Base-by-base conservation (phyloP, 2,329 filamentous ascomycete species). In the Lojkania enalia region DNA sequence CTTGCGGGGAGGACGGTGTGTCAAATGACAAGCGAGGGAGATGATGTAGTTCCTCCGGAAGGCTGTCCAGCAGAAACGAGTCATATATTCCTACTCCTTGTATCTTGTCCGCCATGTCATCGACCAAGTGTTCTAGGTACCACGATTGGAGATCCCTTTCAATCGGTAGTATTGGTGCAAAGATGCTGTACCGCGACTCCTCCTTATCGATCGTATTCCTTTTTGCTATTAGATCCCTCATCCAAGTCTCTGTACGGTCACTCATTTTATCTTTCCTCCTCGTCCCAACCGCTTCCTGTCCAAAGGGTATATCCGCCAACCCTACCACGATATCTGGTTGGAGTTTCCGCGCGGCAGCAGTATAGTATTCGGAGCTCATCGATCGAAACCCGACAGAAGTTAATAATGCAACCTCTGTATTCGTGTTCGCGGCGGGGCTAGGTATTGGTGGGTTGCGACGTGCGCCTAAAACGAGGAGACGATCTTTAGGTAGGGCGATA, bases 311-410 rank as follows among this genome's bases (percentile, higher is more conserved):
- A 68, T 99, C 94, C 4, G 86, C 87, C 39, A 95, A 71, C 0
- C 84, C 84, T 18, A 97, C 78, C 25, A 86, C 82, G 42, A 97
- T 85, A 63, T 99, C 92, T 1, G 92, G 89, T 39, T 78, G 77
- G 25, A 96, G 71, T n/a, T 74, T 77, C 46, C 79, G 71, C 5
- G 86, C 75, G 1, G 87, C 76, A 14, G 84, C 83, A 4, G 81
- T 74, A 71, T 94, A 97, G 42, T 87, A 82, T 5, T 81, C 76
- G 0, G 83, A 81, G 21, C 81, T 79, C 23, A 97, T 74, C 44
- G 81, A 77, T 49, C 83, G 81, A 71, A 95, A 96, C 20, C 94
- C 94, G 1, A 90, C 88, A 0, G 90, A 92, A 2, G 94, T 96
- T 64, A 88, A 84, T 36, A 97, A 79, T 14, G 87, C 84, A 31